Evolutionary conservation across 306 rosid species (phyloP), one percentile per base, ranked within the genome.

Genomic region (Vachellia pachyceras): DNA sequence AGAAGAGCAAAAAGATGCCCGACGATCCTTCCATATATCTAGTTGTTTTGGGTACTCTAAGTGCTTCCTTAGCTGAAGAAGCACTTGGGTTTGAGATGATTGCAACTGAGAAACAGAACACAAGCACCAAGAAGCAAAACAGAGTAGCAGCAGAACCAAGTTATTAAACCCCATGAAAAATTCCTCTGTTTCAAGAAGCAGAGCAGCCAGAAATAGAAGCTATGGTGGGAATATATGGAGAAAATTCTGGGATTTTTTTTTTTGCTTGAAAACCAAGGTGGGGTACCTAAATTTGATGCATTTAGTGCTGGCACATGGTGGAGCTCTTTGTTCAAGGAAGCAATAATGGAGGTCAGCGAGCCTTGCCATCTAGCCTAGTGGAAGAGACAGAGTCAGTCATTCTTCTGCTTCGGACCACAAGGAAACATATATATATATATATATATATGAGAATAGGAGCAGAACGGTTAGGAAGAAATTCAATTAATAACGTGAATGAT

Each of bases 61-160:
- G 10, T 93, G 98, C 89, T 88, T 92, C 69, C 88, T 91, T 50
- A 96, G 80, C 72, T 96, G 99, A 10, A 92, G 86, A 90, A 93
- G 99, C 81, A 92, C 97, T 86, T 89, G 92, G 52, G 84, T 88
- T 67, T 96, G 98, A 86, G 99, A 95, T 33, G 97, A 89, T 25
- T 94, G 99, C 25, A 93, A 86, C 66, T 92, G 90, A 58, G 89
- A 77, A 64, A 87, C 76, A 80, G 74, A 84, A 46, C 83, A 79
- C 45, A 86, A 83, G 80, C 80, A 84, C 85, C 90, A 93, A 75
- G 77, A 42, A 69, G 73, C 14, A 42, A 69, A 85, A 69, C 77
- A 84, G 57, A 89, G 66, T 10, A 93, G 82, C 78, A 93, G 82
- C 78, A 88, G 73, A 69, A 83, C 70, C 69, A 87, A 75, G 57